Evolutionary conservation across 2,329 filamentous ascomycete species (phyloP).

Genomic region (Aspergillus puulaauensis): DNA sequence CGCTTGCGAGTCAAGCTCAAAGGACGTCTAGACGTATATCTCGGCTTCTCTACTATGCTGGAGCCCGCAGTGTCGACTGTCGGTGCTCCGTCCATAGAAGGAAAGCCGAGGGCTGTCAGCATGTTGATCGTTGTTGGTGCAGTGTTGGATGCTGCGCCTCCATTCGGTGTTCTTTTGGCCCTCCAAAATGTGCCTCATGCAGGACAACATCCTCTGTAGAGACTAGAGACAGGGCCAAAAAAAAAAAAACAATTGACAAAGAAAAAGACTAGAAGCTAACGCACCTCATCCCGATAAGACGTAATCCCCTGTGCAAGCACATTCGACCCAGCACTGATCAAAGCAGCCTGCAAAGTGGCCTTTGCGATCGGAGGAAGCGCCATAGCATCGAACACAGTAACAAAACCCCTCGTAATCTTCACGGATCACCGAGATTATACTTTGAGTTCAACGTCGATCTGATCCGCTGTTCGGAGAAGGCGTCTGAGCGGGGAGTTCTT

Average conservation of each 20-base stretch:
- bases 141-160: too few species aligned
- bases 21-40: conserved; percentile 33
- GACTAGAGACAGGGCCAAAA: too few species aligned
- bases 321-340: conserved; percentile 55
- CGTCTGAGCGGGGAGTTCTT: neutral
- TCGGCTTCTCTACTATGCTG: neutral
- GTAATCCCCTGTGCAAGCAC: conserved; percentile 56
- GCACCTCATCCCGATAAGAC: conserved; percentile 48
- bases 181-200: too few species aligned
- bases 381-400: conserved; percentile 14
- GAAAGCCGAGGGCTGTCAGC: too few species aligned
- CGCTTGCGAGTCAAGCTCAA: conserved; percentile 49
- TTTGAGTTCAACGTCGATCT: neutral
- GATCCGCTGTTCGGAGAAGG: neutral
- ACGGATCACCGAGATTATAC: too few species aligned
- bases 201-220: too few species aligned
- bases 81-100: too few species aligned
- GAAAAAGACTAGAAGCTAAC: neutral
- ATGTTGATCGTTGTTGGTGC: too few species aligned
- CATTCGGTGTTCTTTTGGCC: too few species aligned
- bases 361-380: conserved; percentile 49
- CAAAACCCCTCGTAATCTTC: too few species aligned
- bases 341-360: conserved; percentile 55
- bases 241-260: neutral
- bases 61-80: neutral